These are phyloP conservation scores for button mushroom (Agaricus bisporus) DNA, from an alignment of 768 basidiomycete species.

Conservation along the genomic window DNA sequence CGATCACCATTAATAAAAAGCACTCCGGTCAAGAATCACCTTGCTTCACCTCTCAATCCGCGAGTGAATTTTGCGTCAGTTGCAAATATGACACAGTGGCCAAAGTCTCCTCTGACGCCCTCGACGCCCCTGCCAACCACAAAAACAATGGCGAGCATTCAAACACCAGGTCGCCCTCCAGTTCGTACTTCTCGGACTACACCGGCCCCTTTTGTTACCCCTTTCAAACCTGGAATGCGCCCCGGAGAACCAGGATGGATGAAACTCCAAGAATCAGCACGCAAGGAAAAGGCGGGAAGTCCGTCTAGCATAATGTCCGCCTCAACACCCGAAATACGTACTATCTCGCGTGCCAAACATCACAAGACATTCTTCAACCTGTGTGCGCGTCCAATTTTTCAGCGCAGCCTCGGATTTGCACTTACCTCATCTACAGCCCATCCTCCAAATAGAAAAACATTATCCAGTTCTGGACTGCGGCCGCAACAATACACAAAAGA, in stretches of 20 bases:
- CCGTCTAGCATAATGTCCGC: not conserved
- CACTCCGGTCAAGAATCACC: constrained; percentile 5
- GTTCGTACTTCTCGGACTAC: constrained; percentile 10
- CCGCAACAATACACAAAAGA: constrained; percentile 40
- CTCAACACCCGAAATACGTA: not conserved
- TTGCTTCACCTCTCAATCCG: constrained; percentile 26
- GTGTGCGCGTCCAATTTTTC: constrained; percentile 25
- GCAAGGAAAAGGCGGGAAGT: constrained; percentile 9
- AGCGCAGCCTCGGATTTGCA: not conserved
- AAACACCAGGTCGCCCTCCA: not conserved
- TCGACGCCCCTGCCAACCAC: constrained; percentile 7
- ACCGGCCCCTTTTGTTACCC: constrained; percentile 48
- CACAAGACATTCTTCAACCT: constrained; percentile 35
- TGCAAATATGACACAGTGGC: constrained; percentile 29
- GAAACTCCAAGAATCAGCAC: constrained; percentile 18
- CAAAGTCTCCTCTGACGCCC: constrained; percentile 19
- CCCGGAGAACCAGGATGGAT: constrained; percentile 35
- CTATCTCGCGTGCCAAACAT: constrained; percentile 3
- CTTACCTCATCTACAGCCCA: constrained; percentile 1
- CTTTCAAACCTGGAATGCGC: constrained; percentile 52
- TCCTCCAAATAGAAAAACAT: constrained; percentile 31
- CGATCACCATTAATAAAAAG: constrained; percentile 38
- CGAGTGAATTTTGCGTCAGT: constrained; percentile 15
- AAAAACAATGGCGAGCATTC: not conserved
- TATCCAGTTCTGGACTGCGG: constrained; percentile 41